These are phyloP conservation scores for Botrytis porri DNA, from an alignment of 2,329 filamentous ascomycete species.

Conservation along the genomic window DNA sequence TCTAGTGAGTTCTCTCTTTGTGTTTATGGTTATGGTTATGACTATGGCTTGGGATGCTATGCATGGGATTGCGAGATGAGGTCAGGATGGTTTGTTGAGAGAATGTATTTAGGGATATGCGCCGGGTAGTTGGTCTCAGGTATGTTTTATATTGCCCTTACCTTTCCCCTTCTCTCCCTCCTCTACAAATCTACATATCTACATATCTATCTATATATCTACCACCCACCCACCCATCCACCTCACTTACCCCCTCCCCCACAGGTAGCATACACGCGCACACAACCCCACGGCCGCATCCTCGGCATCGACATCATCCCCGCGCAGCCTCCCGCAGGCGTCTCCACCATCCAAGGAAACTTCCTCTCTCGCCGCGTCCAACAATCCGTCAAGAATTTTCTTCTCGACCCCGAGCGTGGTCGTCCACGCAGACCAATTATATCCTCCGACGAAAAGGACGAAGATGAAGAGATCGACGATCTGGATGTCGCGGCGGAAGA, in stretches of 20 bases:
- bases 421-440: conserved; percentile 42
- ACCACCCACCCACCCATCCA: not conserved
- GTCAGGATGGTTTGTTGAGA: conserved; percentile 13
- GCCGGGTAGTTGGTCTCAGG: conserved; percentile 69
- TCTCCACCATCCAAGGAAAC: conserved; percentile 93
- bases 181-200: not conserved
- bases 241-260: conserved; percentile 16
- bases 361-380: conserved; percentile 77
- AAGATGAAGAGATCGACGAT: not conserved
- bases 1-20: conserved; percentile 55
- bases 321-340: conserved; percentile 82
- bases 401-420: conserved; percentile 61
- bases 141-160: conserved; percentile 34
- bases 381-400: conserved; percentile 71
- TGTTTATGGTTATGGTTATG: no score
- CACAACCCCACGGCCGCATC: conserved; percentile 72
- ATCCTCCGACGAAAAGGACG: not conserved
- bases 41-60: not conserved
- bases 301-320: conserved; percentile 94
- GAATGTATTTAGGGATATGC: conserved; percentile 62
- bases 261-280: conserved; percentile 78
- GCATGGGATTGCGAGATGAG: not conserved
- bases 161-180: not conserved
- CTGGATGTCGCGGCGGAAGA: not conserved
- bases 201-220: not conserved